phyloP scores from a whole-genome alignment of 352 stramenopile species.

The Globisporangium emineosum region DNA sequence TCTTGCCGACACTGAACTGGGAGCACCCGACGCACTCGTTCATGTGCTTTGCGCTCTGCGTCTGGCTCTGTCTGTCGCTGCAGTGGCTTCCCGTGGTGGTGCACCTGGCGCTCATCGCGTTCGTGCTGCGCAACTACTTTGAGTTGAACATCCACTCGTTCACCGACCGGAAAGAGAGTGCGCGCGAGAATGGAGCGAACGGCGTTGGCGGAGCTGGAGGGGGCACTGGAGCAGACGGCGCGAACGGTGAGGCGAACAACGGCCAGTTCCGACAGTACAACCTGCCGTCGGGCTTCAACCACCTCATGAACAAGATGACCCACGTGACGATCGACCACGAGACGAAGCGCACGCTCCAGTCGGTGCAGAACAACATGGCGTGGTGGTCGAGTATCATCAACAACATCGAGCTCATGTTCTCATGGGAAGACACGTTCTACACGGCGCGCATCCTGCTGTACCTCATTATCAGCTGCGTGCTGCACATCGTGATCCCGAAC shows the following conservation, averaged over 20 bases:
- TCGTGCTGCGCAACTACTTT: slow-evolving; percentile 83
- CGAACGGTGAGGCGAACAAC: slow-evolving; percentile 30
- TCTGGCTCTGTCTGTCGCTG: slow-evolving; percentile 82
- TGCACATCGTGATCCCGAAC: slow-evolving; percentile 84
- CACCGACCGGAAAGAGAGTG: slow-evolving; percentile 43
- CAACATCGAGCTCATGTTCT: slow-evolving; percentile 85
- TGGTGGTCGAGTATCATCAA: slow-evolving; percentile 85
- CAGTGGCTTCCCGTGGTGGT: slow-evolving; percentile 80
- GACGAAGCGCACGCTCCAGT: slow-evolving; percentile 80
- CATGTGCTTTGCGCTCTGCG: slow-evolving; percentile 80
- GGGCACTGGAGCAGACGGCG: slow-evolving; percentile 10
- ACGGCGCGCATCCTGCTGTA: slow-evolving; percentile 76
- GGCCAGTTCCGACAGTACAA: slow-evolving; percentile 77
- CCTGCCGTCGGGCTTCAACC: slow-evolving; percentile 77
- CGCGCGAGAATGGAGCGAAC: neutral
- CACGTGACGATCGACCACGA: slow-evolving; percentile 83
- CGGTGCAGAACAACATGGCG: slow-evolving; percentile 87
- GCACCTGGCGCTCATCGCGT: slow-evolving; percentile 76
- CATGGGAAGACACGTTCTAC: slow-evolving; percentile 87
- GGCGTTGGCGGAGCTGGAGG: neutral
- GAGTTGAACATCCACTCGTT: slow-evolving; percentile 84
- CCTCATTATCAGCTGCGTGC: slow-evolving; percentile 80
- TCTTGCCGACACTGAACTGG: slow-evolving; percentile 84
- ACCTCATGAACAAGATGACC: slow-evolving; percentile 90
- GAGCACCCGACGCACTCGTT: slow-evolving; percentile 81